Evolutionary conservation across 805 yeast species (phyloP), one percentile per base, ranked within the genome.

Genomic region (Teunomyces lycoperdinae): DNA sequence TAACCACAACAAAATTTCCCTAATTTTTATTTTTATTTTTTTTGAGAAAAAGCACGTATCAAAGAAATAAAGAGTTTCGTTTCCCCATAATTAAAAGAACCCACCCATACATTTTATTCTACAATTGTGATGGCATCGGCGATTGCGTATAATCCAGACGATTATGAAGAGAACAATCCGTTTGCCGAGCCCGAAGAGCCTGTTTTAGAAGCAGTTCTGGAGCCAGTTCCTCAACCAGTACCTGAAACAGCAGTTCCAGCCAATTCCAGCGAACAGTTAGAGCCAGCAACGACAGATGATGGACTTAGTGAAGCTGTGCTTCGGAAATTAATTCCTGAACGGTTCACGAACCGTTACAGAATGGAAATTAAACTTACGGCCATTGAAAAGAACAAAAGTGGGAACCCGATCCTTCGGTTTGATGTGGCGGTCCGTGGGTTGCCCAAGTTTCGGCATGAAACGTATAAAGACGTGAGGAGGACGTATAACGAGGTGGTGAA

Each of bases 381-480:
- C 10, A 71, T 94, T 43, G 97, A 91, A 64, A 78, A 84, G 56
- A 78, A 77, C 48, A 85, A 82, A 61, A 78, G 77, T 44, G 89
- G 85, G 49, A 89, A 89, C 57, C 97, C 97, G 4, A 83, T 87
- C 7, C 70, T 92, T 47, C 77, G 83, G 52, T 84, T 92, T 54
- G 89, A 87, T 57, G 75, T 66, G 14, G 42, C 50, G 3, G 68
- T 72, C 16, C 52, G 53, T 9, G 88, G 87, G 38, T 68, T 91
- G 30, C 91, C 95, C 11, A 80, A 84, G 34, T 94, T 81, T 63
- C 74, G 97, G 49, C 89, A 87, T 53, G 68, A 79, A 6, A 64
- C 66, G 7, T 90, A 87, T 64, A 81, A 83, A 46, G 91, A 84
- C 47, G 71, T 92, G 11, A 81, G 96, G 55, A 79, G 97, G 49